phyloP scores from a whole-genome alignment of 2,329 filamentous ascomycete genomes.

The Botrytis paeoniae region DNA sequence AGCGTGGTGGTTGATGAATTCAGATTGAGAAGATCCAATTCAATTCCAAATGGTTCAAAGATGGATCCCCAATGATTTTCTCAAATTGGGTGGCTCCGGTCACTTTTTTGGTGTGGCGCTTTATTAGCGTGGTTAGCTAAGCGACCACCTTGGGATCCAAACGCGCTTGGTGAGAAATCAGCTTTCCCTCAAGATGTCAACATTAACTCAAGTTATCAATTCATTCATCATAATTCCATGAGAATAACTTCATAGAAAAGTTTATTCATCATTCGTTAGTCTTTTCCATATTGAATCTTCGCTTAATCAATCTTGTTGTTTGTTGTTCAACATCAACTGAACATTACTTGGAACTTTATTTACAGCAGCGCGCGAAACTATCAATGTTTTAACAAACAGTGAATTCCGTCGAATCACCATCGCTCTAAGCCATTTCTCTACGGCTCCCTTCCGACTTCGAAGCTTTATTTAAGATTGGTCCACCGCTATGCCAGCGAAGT shows the following conservation, averaged over 20 bases:
- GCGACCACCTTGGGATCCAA: conserved; percentile 15
- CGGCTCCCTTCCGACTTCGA: background rate
- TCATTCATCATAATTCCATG: conserved; percentile 11
- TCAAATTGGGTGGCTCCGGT: background rate
- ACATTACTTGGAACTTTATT: background rate
- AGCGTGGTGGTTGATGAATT: background rate
- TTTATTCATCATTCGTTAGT: background rate
- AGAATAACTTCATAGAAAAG: background rate
- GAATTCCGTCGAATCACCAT: conserved; percentile 6
- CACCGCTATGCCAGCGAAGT: conserved; percentile 34
- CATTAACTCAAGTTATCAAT: conserved; percentile 7
- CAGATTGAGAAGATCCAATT: background rate
- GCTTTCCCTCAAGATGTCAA: conserved; percentile 7
- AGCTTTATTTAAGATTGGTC: background rate
- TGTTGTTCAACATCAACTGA: background rate
- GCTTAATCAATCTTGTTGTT: background rate
- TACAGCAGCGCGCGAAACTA: conserved; percentile 13
- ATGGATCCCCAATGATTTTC: conserved; percentile 5
- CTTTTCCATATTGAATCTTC: background rate
- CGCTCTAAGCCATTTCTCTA: background rate
- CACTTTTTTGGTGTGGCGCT: conserved; percentile 5
- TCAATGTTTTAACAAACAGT: conserved; percentile 17
- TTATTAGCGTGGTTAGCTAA: conserved; percentile 13
- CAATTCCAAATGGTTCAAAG: background rate
- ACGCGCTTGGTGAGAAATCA: conserved; percentile 19